phyloP scores from a whole-genome alignment of 306 rosid species.

The barrel medic (Medicago truncatula) region DNA sequence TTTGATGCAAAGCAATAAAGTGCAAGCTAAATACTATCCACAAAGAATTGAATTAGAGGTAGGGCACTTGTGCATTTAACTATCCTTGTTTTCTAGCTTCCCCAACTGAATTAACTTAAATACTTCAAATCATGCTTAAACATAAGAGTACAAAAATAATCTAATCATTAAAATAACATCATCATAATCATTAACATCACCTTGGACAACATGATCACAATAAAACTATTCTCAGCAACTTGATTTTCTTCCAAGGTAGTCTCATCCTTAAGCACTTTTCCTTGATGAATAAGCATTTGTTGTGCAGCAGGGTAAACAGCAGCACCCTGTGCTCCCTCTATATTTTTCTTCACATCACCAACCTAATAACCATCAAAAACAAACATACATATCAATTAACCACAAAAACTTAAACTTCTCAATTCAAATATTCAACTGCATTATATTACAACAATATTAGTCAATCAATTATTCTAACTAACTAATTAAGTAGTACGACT shows the following conservation, averaged over 20 bases:
- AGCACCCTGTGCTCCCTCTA: constrained; percentile 66
- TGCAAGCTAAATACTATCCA: not conserved
- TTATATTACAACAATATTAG: not conserved
- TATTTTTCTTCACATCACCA: constrained; percentile 72
- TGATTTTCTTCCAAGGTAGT: constrained; percentile 75
- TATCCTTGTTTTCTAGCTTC: not conserved
- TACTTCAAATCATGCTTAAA: not conserved
- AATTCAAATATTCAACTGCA: constrained; percentile 19
- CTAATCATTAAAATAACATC: constrained; percentile 5
- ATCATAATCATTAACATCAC: constrained; percentile 41
- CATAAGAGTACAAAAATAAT: not conserved
- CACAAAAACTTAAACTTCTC: not conserved
- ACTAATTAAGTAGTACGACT: too few species aligned
- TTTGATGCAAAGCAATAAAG: not conserved
- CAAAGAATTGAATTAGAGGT: not conserved
- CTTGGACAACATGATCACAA: constrained; percentile 80
- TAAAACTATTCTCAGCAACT: constrained; percentile 75
- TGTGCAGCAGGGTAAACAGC: constrained; percentile 74
- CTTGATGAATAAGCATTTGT: constrained; percentile 88
- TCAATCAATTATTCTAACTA: too few species aligned
- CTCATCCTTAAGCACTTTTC: constrained; percentile 73
- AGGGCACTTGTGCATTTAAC: not conserved
- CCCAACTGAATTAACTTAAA: constrained; percentile 1
- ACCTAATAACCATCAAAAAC: constrained; percentile 47
- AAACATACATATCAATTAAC: not conserved